phyloP scores from a whole-genome alignment of 1,139 yeast genomes.

The Spathaspora sp. region DNA sequence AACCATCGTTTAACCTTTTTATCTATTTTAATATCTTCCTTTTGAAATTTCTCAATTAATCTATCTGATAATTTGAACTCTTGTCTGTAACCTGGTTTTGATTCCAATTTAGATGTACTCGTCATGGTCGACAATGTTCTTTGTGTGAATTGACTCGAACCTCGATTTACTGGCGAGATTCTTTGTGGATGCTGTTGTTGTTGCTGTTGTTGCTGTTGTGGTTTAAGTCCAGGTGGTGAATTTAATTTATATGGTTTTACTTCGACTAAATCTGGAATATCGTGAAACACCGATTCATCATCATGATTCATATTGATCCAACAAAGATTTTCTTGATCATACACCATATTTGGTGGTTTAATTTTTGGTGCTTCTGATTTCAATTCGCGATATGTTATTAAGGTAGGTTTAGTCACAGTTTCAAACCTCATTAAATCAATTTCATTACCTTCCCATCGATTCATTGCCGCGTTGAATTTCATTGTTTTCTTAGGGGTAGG shows the following conservation, averaged over 20 bases:
- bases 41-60: constrained; percentile 40
- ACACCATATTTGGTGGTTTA: constrained; percentile 47
- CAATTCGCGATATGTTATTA: constrained; percentile 34
- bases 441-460: constrained; percentile 72
- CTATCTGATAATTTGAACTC: constrained; percentile 46
- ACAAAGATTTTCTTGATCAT: constrained; percentile 56
- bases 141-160: constrained; percentile 34
- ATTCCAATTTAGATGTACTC: constrained; percentile 4
- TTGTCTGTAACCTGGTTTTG: constrained; percentile 9
- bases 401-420: constrained; percentile 28
- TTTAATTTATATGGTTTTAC: constrained; percentile 11
- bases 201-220: neutral
- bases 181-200: constrained; percentile 4
- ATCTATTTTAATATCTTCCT: constrained; percentile 51
- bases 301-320: constrained; percentile 49
- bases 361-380: constrained; percentile 9
- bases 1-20: constrained; percentile 57
- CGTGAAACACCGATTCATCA: constrained; percentile 53
- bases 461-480: constrained; percentile 54
- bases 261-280: constrained; percentile 41
- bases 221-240: constrained; percentile 17
- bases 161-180: constrained; percentile 17
- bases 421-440: constrained; percentile 54
- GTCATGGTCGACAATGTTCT: constrained; percentile 34
- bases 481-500: constrained; percentile 32